Evolutionary conservation across 345 rosid species (phyloP), one percentile per base, ranked within the genome.

Genomic region (Microthlaspi erraticum): DNA sequence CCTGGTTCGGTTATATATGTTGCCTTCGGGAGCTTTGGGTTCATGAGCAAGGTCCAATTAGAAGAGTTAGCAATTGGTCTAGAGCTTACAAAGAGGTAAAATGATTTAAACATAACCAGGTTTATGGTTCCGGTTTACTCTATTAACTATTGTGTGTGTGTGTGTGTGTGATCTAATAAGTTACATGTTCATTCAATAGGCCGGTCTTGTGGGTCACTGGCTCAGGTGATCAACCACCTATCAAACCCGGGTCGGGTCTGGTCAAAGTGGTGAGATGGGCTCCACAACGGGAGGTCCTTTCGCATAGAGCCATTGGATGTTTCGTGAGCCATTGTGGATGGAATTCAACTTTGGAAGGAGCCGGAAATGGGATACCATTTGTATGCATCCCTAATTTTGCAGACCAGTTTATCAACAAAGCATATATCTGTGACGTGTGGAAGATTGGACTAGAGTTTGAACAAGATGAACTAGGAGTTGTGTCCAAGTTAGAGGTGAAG

Each of bases 271-370:
- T 78, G 14, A 74, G 51, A 49, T 83, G 87, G 87, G 82, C 71
- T 19, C 79, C 87, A 37, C 87, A 83, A 55, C 76, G 68, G 12
- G 73, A 65, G 61, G 73, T 83, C 20, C 74, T 83, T 12, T 63
- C 61, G 6, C 72, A 66, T 63, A 58, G 75, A 46, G 77, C 82
- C 2, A 43, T 81, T 19, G 87, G 83, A 32, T 80, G 83, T 53
- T 81, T 81, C 39, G 70, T 81, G 42, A 85, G 85, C 74, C 90
- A 84, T 49, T 84, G 87, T 16, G 90, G 90, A 18, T 85, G 88
- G 93, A 85, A 83, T 60, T 85, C 93, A 19, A 75, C 81, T 39
- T 42, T 85, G 51, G 90, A 89, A 71, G 85, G 83, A n/a, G 70
- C 75, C 2, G 59, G 78, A 51, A 80, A 66, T 14, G 89, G 89